phyloP scores from a whole-genome alignment of 306 rosid genomes.

The Myrica gale region DNA sequence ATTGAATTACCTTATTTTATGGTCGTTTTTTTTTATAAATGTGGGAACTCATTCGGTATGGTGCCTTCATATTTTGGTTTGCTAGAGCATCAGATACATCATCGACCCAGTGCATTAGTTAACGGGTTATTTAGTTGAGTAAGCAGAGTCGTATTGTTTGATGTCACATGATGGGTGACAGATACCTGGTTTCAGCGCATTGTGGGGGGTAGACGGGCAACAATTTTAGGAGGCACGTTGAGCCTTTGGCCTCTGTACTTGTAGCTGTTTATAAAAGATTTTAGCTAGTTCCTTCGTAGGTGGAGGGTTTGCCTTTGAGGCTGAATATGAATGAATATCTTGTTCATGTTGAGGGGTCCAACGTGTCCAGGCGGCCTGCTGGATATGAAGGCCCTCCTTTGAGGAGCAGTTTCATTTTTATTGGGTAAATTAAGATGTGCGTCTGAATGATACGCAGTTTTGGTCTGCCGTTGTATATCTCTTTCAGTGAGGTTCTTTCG shows the following conservation, averaged over 20 bases:
- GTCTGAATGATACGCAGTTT: too few species aligned
- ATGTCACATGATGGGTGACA: not conserved
- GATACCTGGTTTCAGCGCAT: constrained; percentile 6
- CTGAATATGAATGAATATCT: too few species aligned
- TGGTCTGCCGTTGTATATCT: too few species aligned
- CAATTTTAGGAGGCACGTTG: not conserved
- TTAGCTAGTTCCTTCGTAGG: constrained; percentile 17
- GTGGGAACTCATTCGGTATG: not conserved
- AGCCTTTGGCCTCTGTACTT: not conserved
- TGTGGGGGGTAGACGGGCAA: not conserved
- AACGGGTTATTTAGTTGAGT: constrained; percentile 18
- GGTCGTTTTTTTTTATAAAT: not conserved
- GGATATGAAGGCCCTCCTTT: too few species aligned
- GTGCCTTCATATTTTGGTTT: constrained; percentile 26
- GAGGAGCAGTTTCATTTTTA: too few species aligned
- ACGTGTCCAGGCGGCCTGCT: too few species aligned
- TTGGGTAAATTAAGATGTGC: too few species aligned
- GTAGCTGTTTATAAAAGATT: constrained; percentile 2
- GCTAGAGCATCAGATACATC: constrained; percentile 29
- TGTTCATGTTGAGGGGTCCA: too few species aligned
- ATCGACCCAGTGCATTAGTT: constrained; percentile 31
- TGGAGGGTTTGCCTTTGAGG: constrained; percentile 25
- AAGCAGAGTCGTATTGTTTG: constrained; percentile 10
- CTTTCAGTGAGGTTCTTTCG: too few species aligned
- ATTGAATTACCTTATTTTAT: not conserved